phyloP scores from a whole-genome alignment of 2,329 filamentous ascomycete genomes.

The Xylaria sp. region DNA sequence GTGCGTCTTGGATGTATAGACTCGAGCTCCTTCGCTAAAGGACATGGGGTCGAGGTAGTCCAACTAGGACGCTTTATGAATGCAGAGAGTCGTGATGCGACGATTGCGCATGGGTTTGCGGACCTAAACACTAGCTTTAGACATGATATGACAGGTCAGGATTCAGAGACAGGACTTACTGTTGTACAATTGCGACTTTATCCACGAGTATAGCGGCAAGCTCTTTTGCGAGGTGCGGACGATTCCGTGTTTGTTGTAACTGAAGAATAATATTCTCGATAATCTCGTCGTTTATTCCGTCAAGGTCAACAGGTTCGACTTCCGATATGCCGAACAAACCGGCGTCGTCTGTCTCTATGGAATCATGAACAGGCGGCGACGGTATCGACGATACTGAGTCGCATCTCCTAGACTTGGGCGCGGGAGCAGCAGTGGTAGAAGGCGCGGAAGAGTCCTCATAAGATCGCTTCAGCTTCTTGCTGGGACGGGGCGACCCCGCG shows the following conservation, averaged over 20 bases:
- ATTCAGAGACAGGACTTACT: constrained; percentile 68
- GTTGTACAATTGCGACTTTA: constrained; percentile 84
- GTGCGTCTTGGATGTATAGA: constrained; percentile 92
- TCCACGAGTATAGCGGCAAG: constrained; percentile 81
- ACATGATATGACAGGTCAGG: constrained; percentile 30
- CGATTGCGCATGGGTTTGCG: constrained; percentile 93
- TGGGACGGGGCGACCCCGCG: constrained; percentile 53
- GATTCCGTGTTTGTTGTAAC: constrained; percentile 87
- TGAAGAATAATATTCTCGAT: constrained; percentile 90
- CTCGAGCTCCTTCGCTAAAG: constrained; percentile 91
- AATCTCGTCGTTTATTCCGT: constrained; percentile 92
- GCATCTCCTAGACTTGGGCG: constrained; percentile 56
- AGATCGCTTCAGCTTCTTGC: constrained; percentile 81
- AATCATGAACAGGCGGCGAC: constrained; percentile 70
- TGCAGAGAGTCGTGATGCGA: constrained; percentile 88
- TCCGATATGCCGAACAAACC: constrained; percentile 47
- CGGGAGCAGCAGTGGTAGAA: constrained; percentile 44
- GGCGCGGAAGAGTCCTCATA: constrained; percentile 61
- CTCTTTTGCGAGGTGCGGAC: constrained; percentile 94
- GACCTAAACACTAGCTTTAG: constrained; percentile 69
- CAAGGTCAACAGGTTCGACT: constrained; percentile 74
- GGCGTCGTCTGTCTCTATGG: constrained; percentile 55
- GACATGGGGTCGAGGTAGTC: constrained; percentile 82
- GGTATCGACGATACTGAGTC: constrained; percentile 85
- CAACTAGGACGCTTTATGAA: constrained; percentile 89